phyloP scores from a whole-genome alignment of 2,329 filamentous ascomycete species.

The Aspergillus latus region DNA sequence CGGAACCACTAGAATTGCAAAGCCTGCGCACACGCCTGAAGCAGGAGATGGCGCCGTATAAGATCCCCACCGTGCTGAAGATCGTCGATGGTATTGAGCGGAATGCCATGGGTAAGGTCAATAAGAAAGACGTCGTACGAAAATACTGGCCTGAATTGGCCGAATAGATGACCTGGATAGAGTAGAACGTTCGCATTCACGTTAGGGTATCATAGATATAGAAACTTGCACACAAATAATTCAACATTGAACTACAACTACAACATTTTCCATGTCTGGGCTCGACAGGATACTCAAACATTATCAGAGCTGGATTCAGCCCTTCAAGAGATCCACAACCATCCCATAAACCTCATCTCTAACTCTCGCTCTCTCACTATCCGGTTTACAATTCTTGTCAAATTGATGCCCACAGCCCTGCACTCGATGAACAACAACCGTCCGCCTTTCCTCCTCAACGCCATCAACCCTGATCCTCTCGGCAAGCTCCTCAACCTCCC shows the following conservation, averaged over 20 bases:
- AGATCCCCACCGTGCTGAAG: conserved; percentile 86
- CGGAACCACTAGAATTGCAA: conserved; percentile 31
- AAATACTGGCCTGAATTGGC: conserved; percentile 38
- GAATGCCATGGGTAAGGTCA: conserved; percentile 81
- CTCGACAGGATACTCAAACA: background rate
- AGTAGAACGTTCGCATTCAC: background rate
- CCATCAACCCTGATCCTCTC: conserved; percentile 13
- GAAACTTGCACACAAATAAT: background rate
- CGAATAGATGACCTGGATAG: conserved; percentile 1
- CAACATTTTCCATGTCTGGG: background rate
- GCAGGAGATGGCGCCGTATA: conserved; percentile 72
- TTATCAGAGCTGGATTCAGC: too few relatives aligned
- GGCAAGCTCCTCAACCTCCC: conserved; percentile 28
- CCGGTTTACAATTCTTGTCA: conserved; percentile 35
- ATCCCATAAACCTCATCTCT: conserved; percentile 34
- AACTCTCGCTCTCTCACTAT: conserved; percentile 24
- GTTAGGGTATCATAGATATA: conserved; percentile 4
- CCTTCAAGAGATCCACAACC: conserved; percentile 25
- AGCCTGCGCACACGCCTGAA: conserved; percentile 37
- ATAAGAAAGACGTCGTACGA: conserved; percentile 42
- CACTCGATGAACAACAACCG: conserved; percentile 27
- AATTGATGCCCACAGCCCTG: conserved; percentile 37
- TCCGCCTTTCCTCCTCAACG: conserved; percentile 4
- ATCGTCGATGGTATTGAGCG: conserved; percentile 63
- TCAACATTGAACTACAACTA: background rate